A percentile compares a stretch with the other conserved stretches of the same genome.
Evolutionary conservation across 768 basidiomycete genomes (phyloP).

Genomic region (Russula griseocarnosa): DNA sequence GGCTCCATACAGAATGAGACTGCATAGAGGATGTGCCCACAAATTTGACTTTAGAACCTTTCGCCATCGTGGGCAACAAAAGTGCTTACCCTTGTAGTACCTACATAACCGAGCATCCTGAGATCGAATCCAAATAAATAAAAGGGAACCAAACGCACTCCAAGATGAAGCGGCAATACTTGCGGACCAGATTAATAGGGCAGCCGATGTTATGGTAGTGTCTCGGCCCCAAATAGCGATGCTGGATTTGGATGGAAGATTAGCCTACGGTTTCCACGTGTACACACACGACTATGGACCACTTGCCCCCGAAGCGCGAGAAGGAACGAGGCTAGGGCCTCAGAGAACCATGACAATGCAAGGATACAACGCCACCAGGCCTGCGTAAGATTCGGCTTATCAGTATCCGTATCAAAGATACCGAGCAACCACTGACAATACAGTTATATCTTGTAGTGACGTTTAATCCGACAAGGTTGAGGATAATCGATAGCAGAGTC

Average conservation of each 20-base stretch:
- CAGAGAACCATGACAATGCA: constrained; percentile 20
- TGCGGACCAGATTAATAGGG: constrained; percentile 2
- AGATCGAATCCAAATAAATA: not conserved
- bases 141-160: constrained; percentile 10
- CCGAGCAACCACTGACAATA: constrained; percentile 12
- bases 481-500: constrained; percentile 6
- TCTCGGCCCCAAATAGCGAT: constrained; percentile 26
- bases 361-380: constrained; percentile 18
- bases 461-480: constrained; percentile 22
- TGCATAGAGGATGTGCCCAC: not conserved
- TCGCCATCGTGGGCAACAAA: not conserved
- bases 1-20: constrained; percentile 4
- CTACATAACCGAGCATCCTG: constrained; percentile 2
- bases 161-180: constrained; percentile 10
- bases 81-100: constrained; percentile 15
- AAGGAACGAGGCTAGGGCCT: constrained; percentile 21
- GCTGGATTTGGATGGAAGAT: not conserved
- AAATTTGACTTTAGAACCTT: too few relatives aligned
- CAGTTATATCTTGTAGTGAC: constrained; percentile 11
- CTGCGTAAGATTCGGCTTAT: constrained; percentile 4
- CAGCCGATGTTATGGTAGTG: not conserved
- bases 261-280: not conserved
- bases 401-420: too few relatives aligned
- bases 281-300: not conserved
- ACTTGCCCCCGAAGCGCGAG: constrained; percentile 26